Evolutionary conservation across 192 early-diverging fungal species (phyloP).

Genomic region (Geranomyces michiganensis): DNA sequence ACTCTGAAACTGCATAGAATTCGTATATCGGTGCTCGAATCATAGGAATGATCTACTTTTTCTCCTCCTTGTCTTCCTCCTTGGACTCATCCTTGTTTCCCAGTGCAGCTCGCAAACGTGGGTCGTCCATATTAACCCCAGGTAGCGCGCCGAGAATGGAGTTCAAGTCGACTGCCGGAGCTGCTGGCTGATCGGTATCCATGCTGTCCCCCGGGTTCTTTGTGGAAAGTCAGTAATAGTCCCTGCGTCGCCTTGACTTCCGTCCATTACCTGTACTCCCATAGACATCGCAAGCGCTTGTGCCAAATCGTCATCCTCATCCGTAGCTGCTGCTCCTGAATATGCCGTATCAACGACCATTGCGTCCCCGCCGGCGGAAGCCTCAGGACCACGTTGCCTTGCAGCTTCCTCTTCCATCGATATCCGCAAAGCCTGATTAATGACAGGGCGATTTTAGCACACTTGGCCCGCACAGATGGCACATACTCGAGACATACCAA

Average conservation of each 20-base stretch:
- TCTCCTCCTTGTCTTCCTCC: constrained; percentile 21
- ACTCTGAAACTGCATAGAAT: no score
- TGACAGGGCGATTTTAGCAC: no score
- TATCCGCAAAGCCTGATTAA: constrained; percentile 79
- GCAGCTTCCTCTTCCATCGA: constrained; percentile 95
- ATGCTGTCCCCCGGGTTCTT: background rate
- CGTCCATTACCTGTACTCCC: constrained; percentile 26
- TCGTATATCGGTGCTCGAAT: no score
- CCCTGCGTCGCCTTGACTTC: no score
- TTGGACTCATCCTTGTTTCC: constrained; percentile 24
- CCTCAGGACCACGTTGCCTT: constrained; percentile 64
- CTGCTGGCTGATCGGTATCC: background rate
- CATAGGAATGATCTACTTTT: background rate
- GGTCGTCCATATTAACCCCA: constrained; percentile 86
- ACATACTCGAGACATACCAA: constrained; percentile 50
- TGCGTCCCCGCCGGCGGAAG: constrained; percentile 28
- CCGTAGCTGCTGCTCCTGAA: constrained; percentile 23
- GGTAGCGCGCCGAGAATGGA: constrained; percentile 80
- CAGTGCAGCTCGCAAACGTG: constrained; percentile 69
- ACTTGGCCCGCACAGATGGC: background rate
- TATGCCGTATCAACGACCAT: constrained; percentile 47
- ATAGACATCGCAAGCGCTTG: constrained; percentile 75
- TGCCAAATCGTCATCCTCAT: constrained; percentile 66
- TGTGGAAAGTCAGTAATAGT: no score
- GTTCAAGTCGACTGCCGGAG: constrained; percentile 50